A percentile compares a stretch with the other conserved stretches of the same genome.
Conservation (phyloP, 192 early-diverging fungal genomes). For the Podila horticola region DNA sequence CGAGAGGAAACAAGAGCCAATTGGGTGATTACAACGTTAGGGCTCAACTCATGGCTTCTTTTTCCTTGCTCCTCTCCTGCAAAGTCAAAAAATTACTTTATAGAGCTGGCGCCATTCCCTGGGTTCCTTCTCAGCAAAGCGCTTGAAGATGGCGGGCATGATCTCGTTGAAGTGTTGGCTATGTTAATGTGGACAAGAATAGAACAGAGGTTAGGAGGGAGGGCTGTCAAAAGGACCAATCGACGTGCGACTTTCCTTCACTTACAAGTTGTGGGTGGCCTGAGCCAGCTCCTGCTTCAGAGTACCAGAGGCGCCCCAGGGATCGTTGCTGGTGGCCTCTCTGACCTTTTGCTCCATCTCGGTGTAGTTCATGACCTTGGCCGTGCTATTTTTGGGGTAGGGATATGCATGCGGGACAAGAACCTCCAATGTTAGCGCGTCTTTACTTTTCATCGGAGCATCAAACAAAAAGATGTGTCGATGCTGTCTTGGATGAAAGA, state of each 20-base stretch:
- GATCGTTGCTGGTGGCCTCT: constrained; percentile 93
- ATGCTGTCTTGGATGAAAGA: not conserved
- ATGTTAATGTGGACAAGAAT: constrained; percentile 7
- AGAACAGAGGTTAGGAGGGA: not conserved
- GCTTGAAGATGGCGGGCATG: constrained; percentile 92
- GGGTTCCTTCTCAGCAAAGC: constrained; percentile 85
- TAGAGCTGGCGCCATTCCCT: constrained; percentile 95
- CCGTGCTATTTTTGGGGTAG: constrained; percentile 20
- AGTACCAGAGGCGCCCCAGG: constrained; percentile 95
- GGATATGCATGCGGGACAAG: no score
- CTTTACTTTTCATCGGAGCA: not conserved
- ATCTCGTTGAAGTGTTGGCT: constrained; percentile 95
- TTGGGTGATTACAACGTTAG: not conserved
- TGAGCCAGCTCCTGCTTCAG: constrained; percentile 95
- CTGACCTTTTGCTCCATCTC: constrained; percentile 94
- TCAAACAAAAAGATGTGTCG: not conserved
- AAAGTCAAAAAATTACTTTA: no score
- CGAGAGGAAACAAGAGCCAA: not conserved
- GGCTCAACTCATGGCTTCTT: not conserved
- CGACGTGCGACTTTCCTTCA: not conserved
- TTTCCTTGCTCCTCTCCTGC: no score
- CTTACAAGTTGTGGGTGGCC: constrained; percentile 85
- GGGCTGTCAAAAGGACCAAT: not conserved
- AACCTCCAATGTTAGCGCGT: no score
- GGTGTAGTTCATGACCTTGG: constrained; percentile 86